Percentiles rank a stretch among this genome's conserved stretches.
Evolutionary conservation across 1,139 yeast species (phyloP).

Genomic region (Scheffersomyces illinoinensis): DNA sequence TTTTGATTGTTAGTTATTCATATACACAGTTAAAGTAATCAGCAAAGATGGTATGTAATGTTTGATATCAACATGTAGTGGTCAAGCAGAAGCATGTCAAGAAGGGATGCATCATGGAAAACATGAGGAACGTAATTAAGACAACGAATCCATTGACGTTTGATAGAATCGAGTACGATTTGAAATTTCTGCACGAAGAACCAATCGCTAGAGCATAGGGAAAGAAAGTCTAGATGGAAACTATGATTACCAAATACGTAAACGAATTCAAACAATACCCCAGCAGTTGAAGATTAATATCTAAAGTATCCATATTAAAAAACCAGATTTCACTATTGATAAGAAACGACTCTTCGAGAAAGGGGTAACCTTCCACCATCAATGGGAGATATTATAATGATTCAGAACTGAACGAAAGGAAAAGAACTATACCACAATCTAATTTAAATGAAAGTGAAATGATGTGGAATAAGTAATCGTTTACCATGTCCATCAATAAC

Average conservation of each 20-base stretch:
- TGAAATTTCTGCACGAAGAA: neutral
- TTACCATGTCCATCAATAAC: neutral
- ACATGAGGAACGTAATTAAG: neutral
- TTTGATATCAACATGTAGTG: conserved; percentile 4
- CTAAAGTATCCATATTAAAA: neutral
- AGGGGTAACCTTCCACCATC: neutral
- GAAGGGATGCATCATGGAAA: neutral
- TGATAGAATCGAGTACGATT: neutral
- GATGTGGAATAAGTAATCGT: too few species aligned
- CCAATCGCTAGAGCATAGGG: neutral
- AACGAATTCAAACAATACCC: neutral
- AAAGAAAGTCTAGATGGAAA: neutral
- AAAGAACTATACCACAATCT: neutral
- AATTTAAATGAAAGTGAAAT: too few species aligned
- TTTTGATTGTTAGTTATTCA: neutral
- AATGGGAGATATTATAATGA: neutral
- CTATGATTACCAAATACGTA: neutral
- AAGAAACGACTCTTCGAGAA: neutral
- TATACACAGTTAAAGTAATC: conserved; percentile 17
- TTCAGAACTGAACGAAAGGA: neutral
- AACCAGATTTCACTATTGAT: neutral
- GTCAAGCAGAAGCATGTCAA: conserved; percentile 3
- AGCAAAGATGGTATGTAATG: conserved; percentile 40
- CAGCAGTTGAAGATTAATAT: neutral
- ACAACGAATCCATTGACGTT: neutral